Evolutionary conservation across 306 rosid genomes (phyloP).

Genomic region (Quercus aquifolioides): DNA sequence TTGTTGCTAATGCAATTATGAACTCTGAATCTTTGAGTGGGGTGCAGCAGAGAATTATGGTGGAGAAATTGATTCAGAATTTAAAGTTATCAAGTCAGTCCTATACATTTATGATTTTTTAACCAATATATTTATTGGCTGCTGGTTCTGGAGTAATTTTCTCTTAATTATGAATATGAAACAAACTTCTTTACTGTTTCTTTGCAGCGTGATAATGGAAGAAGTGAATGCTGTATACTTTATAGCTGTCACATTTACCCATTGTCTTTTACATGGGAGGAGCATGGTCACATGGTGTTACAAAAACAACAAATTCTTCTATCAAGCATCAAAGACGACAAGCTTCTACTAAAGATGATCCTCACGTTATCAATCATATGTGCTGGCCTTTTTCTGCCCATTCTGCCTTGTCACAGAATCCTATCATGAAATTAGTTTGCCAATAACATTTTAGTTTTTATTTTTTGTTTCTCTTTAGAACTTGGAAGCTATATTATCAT

Average conservation of each 20-base stretch:
- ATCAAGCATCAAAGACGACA: not conserved
- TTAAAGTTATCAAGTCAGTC: slow-evolving; percentile 45
- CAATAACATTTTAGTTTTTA: not conserved
- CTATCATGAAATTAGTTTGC: not conserved
- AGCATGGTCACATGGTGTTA: not conserved
- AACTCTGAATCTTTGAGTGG: slow-evolving; percentile 69
- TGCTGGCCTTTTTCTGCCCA: not conserved
- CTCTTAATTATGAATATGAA: slow-evolving; percentile 3
- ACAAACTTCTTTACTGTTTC: not conserved
- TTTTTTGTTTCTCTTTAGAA: not conserved
- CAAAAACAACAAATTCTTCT: not conserved
- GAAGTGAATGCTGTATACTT: slow-evolving; percentile 12
- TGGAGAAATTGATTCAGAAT: slow-evolving; percentile 65
- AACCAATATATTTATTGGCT: slow-evolving; percentile 1
- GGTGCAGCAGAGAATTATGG: slow-evolving; percentile 90
- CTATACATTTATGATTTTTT: not conserved
- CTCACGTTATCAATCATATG: not conserved
- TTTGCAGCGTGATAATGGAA: slow-evolving; percentile 22
- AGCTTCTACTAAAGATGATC: not conserved
- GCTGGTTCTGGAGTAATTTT: not conserved
- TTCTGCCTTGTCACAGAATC: not conserved
- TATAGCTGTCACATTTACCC: slow-evolving; percentile 2
- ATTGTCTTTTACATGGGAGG: not conserved
- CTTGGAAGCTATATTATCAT: not conserved
- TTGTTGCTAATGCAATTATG: slow-evolving; percentile 67